Base-by-base conservation (phyloP, 176 grass and related monocot species). In the Carex scoparia region DNA sequence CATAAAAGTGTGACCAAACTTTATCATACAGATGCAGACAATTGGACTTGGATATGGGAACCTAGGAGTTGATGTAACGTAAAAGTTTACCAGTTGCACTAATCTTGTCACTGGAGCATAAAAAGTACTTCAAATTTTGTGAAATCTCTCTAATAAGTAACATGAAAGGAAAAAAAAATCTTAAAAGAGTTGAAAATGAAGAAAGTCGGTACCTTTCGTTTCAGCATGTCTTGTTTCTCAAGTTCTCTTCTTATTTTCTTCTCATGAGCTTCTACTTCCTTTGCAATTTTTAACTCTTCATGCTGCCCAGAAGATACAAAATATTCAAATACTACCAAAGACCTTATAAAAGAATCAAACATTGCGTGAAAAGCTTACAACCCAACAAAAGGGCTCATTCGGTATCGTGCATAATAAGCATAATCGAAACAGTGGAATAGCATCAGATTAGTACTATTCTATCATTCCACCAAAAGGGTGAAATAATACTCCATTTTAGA, bases 241-340 rank as follows among this genome's bases (percentile, higher is more conserved):
- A 99, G 82, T 64, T 99, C 93, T 85, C 90, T 99, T 90, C 91
- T 94, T 49, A 99, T 94, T 72, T 87, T 70, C 61, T 89, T 98
- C 87, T 99, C 96, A 88, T 95, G 91, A 72, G 87, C 90, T 86
- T 95, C 96, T 84, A 94, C 96, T 84, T 99, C 96, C 88, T 92
- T 99, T 9, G 85, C 91, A 64, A 94, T 94, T 88, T 90, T 99
- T 1, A 88, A 88, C 87, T 99, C 93, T 85, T 99, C 96, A 18
- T n/a, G 91, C 92, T 92, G 78, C 85, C 88, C 66, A 79, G 85
- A 56, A 31, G 73, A 61, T 63, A 14, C 35, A 84, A 84, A 18
- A 18, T 35, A 19, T 74, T 4, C 79, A 88, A 32, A 69, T 79
- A 89, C 68, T 65, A 83, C 35, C 48, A 59, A 80, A 69, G 78